A percentile compares a stretch with the other conserved stretches of the same genome.
Evolutionary conservation across 257 asterid genomes (phyloP).

Genomic region (Henckelia pumila): DNA sequence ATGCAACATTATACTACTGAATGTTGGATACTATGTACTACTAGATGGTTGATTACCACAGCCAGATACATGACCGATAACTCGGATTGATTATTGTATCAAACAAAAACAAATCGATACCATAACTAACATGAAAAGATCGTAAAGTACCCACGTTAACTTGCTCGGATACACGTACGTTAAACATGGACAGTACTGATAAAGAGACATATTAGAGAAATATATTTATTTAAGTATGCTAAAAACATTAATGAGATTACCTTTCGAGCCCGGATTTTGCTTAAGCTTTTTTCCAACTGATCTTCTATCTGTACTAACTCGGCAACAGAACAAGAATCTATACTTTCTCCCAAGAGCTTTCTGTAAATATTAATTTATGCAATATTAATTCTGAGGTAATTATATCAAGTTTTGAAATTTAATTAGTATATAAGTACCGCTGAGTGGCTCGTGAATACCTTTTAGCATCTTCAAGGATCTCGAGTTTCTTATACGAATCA

Average conservation of each 20-base stretch:
- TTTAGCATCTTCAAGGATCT: constrained; percentile 44
- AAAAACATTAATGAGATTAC: constrained; percentile 21
- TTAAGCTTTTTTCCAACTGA: constrained; percentile 48
- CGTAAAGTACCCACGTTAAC: too few species aligned
- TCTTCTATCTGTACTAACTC: constrained; percentile 45
- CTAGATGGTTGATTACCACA: too few species aligned
- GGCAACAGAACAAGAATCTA: constrained; percentile 38
- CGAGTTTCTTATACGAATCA: constrained; percentile 31
- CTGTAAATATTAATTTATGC: constrained; percentile 27
- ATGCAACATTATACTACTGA: background rate
- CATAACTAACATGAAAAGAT: too few species aligned
- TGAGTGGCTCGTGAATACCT: constrained; percentile 24
- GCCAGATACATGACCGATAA: too few species aligned
- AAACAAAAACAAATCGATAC: too few species aligned
- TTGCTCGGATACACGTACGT: too few species aligned
- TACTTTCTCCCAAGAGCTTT: constrained; percentile 44
- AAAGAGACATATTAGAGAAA: background rate
- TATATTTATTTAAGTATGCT: too few species aligned
- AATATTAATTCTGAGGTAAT: background rate
- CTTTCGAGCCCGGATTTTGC: constrained; percentile 48
- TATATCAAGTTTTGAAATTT: background rate
- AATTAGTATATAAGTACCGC: background rate
- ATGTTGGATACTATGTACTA: background rate
- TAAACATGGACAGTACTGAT: too few species aligned
- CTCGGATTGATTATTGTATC: too few species aligned